Evolutionary conservation across 495 filamentous ascomycete genomes (phyloP).

Genomic region (Chaetomium cochliodes): DNA sequence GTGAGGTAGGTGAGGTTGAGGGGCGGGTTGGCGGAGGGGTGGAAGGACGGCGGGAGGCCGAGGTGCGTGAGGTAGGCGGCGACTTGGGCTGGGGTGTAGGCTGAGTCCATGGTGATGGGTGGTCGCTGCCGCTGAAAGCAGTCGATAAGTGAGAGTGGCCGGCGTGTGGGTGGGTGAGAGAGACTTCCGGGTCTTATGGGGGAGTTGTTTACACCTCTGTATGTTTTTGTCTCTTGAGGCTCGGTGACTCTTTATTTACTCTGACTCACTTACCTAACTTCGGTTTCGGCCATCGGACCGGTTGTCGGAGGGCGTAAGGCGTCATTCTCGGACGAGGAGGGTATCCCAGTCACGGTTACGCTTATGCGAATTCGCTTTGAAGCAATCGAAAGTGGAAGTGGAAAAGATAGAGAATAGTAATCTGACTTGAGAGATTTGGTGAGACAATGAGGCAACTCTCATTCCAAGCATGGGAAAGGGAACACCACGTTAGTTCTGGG

Average conservation of each 20-base stretch:
- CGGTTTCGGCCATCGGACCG: background rate
- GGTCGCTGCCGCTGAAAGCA: no score
- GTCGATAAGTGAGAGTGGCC: no score
- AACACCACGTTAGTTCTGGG: no score
- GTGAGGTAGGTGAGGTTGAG: slow-evolving; percentile 40
- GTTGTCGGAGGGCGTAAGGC: slow-evolving; percentile 22
- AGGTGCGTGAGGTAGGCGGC: slow-evolving; percentile 32
- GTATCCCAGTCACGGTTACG: background rate
- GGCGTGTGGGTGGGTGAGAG: background rate
- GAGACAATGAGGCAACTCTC: no score
- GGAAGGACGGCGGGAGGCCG: slow-evolving; percentile 31
- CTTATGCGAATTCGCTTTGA: background rate
- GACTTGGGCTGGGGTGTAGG: slow-evolving; percentile 27
- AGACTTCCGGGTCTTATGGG: background rate
- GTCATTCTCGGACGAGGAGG: slow-evolving; percentile 10
- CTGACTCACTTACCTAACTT: background rate
- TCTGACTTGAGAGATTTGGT: no score
- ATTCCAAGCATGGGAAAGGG: no score
- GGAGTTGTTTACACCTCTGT: background rate
- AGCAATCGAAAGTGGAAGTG: no score
- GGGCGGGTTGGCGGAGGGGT: slow-evolving; percentile 30
- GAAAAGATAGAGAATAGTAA: no score
- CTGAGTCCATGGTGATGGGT: slow-evolving; percentile 10
- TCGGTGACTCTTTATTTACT: background rate
- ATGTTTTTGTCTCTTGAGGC: background rate